These are phyloP conservation scores for Carex pumila DNA, from an alignment of 176 grass and related monocot species.

Conservation along the genomic window DNA sequence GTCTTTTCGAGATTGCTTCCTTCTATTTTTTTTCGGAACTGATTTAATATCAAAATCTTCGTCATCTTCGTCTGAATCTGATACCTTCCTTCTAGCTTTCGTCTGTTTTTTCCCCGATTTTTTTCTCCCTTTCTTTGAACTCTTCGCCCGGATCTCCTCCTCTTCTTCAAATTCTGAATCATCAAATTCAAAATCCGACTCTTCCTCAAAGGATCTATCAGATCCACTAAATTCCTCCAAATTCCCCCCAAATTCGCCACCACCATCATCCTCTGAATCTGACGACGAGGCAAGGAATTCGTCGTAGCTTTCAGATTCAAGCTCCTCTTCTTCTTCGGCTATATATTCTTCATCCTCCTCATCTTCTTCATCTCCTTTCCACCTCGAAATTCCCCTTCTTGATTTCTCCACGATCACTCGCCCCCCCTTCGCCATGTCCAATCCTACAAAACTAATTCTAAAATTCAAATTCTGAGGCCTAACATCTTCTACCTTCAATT, in stretches of 20 bases:
- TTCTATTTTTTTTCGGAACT: conserved; percentile 3
- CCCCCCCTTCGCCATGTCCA: conserved; percentile 48
- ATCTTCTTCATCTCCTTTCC: conserved; percentile 25
- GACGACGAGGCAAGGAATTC: conserved; percentile 26
- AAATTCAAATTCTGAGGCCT: conserved; percentile 27
- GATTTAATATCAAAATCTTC: conserved; percentile 7
- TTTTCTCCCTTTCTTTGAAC: not conserved
- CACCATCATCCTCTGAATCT: conserved; percentile 18
- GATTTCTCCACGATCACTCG: conserved; percentile 22
- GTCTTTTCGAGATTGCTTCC: conserved; percentile 1
- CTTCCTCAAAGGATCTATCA: conserved; percentile 19
- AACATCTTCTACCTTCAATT: not conserved
- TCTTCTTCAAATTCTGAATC: conserved; percentile 56
- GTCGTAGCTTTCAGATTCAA: conserved; percentile 36
- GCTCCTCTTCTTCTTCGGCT: conserved; percentile 40
- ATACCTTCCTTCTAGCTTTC: conserved; percentile 10
- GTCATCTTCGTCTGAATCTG: conserved; percentile 22
- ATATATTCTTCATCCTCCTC: conserved; percentile 47
- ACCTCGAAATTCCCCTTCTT: conserved; percentile 14
- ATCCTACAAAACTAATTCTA: conserved; percentile 16
- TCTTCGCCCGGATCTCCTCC: conserved; percentile 28
- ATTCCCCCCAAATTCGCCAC: conserved; percentile 12
- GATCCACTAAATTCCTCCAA: conserved; percentile 22
- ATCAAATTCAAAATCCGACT: conserved; percentile 44
- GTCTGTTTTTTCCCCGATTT: conserved; percentile 8